Evolutionary conservation across 495 filamentous ascomycete species (phyloP).

Genomic region (Neurospora sp.): DNA sequence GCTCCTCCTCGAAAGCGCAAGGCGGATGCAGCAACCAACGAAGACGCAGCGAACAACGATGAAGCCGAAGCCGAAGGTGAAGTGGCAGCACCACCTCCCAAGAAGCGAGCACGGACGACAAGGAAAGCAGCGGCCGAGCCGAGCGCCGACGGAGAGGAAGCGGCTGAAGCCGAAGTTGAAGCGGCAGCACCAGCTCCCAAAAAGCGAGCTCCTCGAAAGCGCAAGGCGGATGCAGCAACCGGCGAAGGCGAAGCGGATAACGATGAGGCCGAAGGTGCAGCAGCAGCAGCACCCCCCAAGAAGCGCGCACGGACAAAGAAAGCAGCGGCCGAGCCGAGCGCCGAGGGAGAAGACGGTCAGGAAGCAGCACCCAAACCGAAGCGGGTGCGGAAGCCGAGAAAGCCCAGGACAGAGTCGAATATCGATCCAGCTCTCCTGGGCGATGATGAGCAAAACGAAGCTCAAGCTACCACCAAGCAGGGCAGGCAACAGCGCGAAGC

Average conservation of each 20-base stretch:
- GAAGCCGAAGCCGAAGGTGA: neutral
- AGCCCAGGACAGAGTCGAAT: neutral
- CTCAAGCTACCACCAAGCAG: slow-evolving; percentile 13
- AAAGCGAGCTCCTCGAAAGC: slow-evolving; percentile 12
- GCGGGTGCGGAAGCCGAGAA: neutral
- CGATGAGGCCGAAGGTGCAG: slow-evolving; percentile 7
- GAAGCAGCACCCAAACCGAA: neutral
- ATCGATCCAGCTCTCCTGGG: neutral
- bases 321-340: neutral
- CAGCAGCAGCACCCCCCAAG: slow-evolving; percentile 4
- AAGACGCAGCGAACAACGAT: neutral
- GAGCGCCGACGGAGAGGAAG: slow-evolving; percentile 7
- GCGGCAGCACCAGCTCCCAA: slow-evolving; percentile 1
- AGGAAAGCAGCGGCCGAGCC: slow-evolving; percentile 6
- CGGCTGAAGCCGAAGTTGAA: neutral
- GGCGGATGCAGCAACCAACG: neutral
- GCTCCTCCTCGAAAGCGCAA: slow-evolving; percentile 9
- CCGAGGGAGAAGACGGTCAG: neutral
- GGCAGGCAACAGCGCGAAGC: slow-evolving; percentile 26
- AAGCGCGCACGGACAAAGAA: slow-evolving; percentile 9
- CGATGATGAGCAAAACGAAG: slow-evolving; percentile 10
- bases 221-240: slow-evolving; percentile 1
- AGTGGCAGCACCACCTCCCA: neutral
- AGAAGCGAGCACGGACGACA: slow-evolving; percentile 3
- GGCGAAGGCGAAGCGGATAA: slow-evolving; percentile 1